These are phyloP conservation scores for Barnettozyma hawaiiensis DNA, from an alignment of 1,139 yeast species.

Conservation along the genomic window DNA sequence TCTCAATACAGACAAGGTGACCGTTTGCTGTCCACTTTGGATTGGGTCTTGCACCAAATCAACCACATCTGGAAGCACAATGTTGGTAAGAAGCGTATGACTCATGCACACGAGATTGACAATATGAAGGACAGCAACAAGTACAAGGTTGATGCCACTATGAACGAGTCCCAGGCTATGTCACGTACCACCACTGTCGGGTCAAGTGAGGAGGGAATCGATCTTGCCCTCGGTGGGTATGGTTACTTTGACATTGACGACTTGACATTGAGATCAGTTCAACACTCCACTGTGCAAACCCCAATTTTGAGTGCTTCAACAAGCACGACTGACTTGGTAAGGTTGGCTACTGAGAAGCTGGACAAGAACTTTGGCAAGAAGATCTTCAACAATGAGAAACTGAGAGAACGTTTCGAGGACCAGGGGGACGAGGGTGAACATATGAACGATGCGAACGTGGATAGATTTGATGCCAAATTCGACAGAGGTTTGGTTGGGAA, in stretches of 20 bases:
- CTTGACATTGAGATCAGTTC: constrained; percentile 32
- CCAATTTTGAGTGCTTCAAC: constrained; percentile 18
- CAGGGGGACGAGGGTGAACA: constrained; percentile 5
- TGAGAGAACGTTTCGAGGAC: constrained; percentile 20
- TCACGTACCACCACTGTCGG: constrained; percentile 21
- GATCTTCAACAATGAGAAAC: constrained; percentile 16
- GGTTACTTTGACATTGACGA: constrained; percentile 74
- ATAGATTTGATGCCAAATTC: constrained; percentile 31
- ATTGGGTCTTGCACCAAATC: constrained; percentile 53
- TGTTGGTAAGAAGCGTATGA: constrained; percentile 30
- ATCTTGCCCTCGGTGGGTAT: constrained; percentile 54
- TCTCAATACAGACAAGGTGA: constrained; percentile 73
- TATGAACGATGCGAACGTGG: not conserved
- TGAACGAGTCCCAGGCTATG: constrained; percentile 20
- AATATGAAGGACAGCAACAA: constrained; percentile 15
- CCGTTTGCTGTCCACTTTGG: constrained; percentile 57
- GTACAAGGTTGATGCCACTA: constrained; percentile 18
- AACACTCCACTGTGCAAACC: constrained; percentile 22
- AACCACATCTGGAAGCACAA: constrained; percentile 38
- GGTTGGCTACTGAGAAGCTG: constrained; percentile 8
- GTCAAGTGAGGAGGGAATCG: constrained; percentile 22
- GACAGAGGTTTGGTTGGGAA: constrained; percentile 35
- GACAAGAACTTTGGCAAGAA: constrained; percentile 22
- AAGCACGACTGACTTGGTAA: constrained; percentile 15
- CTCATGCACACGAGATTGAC: constrained; percentile 30